phyloP scores from a whole-genome alignment of 1,284 basidiomycete species.

The Fomes fomentarius region DNA sequence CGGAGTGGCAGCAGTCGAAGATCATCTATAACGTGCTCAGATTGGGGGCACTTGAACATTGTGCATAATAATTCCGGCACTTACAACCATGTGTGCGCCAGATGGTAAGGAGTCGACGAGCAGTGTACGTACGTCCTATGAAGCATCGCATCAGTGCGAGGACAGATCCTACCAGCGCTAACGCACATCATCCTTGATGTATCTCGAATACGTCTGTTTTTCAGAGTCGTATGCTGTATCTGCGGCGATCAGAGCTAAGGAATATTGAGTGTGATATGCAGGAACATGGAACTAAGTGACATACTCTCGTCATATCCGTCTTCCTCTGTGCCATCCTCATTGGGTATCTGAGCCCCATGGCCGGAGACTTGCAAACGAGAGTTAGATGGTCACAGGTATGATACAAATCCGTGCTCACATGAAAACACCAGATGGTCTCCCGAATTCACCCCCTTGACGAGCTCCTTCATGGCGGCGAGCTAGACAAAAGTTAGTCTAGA shows the following conservation, averaged over 20 bases:
- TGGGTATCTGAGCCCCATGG: conserved; percentile 26
- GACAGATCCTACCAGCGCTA: too few species aligned
- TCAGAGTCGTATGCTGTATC: conserved; percentile 7
- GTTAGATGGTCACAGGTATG: background rate
- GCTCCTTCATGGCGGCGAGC: conserved; percentile 24
- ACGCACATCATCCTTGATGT: conserved; percentile 23
- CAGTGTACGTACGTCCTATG: background rate
- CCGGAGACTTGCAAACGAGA: conserved; percentile 26
- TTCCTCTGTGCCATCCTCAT: conserved; percentile 23
- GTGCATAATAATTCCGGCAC: background rate
- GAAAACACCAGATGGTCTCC: conserved; percentile 11
- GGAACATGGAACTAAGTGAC: background rate
- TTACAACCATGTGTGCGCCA: conserved; percentile 24
- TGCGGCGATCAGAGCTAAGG: conserved; percentile 16
- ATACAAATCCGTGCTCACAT: background rate
- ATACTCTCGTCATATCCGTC: conserved; percentile 31
- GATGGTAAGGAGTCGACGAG: conserved; percentile 22
- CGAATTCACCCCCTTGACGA: conserved; percentile 21
- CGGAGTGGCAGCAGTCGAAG: conserved; percentile 33
- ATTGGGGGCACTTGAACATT: background rate
- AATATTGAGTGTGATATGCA: background rate
- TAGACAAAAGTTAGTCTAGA: background rate
- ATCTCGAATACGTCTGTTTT: conserved; percentile 6
- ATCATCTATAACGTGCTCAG: conserved; percentile 21
- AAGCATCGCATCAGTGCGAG: background rate